Evolutionary conservation across 106 monocot genomes (phyloP).

Genomic region (Ottelia alismoides): DNA sequence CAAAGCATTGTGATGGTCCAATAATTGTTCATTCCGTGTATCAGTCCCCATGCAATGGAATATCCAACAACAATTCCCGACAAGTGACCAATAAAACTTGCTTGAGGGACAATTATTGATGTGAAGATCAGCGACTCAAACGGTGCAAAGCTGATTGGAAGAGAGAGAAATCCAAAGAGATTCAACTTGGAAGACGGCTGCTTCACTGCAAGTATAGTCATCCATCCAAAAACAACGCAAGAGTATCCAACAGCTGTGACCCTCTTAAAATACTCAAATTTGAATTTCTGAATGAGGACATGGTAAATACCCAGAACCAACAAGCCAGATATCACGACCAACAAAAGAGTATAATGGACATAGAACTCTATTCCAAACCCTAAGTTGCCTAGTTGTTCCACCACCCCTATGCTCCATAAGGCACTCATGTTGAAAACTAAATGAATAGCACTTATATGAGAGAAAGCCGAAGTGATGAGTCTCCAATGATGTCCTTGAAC

Average conservation of each 20-base stretch:
- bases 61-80: slow-evolving; percentile 94
- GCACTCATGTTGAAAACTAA: slow-evolving; percentile 92
- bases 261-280: slow-evolving; percentile 73
- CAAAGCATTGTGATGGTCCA: slow-evolving; percentile 83
- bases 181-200: slow-evolving; percentile 85
- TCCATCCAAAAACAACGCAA: slow-evolving; percentile 96
- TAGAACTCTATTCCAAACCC: slow-evolving; percentile 75
- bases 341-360: slow-evolving; percentile 73
- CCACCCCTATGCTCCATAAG: slow-evolving; percentile 77
- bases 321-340: slow-evolving; percentile 60
- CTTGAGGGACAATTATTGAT: slow-evolving; percentile 90
- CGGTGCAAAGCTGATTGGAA: slow-evolving; percentile 94
- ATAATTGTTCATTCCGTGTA: slow-evolving; percentile 98
- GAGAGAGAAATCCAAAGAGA: slow-evolving; percentile 76
- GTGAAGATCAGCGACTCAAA: slow-evolving; percentile 90
- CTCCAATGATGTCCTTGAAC: slow-evolving; percentile 83
- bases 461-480: slow-evolving; percentile 80
- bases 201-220: slow-evolving; percentile 92
- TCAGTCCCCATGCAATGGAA: slow-evolving; percentile 83
- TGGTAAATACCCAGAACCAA: slow-evolving; percentile 66
- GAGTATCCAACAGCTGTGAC: slow-evolving; percentile 91
- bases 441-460: slow-evolving; percentile 80
- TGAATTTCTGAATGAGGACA: slow-evolving; percentile 66
- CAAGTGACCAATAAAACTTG: slow-evolving; percentile 90
- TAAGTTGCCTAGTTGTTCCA: slow-evolving; percentile 50